Conservation (phyloP, 208 protist species). For the Acanthamoeba castellanii region DNA sequence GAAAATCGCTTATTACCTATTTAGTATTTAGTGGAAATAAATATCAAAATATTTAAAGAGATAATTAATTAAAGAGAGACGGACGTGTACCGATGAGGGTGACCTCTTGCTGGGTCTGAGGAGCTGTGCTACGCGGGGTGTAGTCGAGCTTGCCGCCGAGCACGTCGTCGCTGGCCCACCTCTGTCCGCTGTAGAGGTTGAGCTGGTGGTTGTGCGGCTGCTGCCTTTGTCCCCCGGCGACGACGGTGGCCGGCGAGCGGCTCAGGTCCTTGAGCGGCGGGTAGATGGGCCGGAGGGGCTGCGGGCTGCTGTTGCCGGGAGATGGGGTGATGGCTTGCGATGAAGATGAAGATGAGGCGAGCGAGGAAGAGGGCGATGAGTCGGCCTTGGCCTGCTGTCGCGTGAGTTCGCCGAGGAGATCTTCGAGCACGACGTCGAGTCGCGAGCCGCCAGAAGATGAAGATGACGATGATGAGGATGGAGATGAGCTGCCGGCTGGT, state of each 20-base stretch:
- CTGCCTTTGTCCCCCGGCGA: background rate
- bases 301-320: background rate
- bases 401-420: constrained; percentile 39
- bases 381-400: constrained; percentile 27
- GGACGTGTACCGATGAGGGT: background rate
- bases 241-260: background rate
- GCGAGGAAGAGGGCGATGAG: background rate
- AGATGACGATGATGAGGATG: background rate
- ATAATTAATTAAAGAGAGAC: background rate
- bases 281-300: constrained; percentile 21
- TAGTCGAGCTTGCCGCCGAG: background rate
- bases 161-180: constrained; percentile 33
- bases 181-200: background rate
- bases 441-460: background rate
- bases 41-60: background rate
- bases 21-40: background rate
- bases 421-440: constrained; percentile 46
- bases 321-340: background rate
- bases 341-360: background rate
- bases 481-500: background rate
- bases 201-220: background rate
- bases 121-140: background rate
- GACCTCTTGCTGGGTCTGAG: background rate
- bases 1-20: too few species aligned
- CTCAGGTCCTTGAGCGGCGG: constrained; percentile 31